Base-by-base conservation (phyloP, 2,329 filamentous ascomycete species). In the Penicillium janthinellum region DNA sequence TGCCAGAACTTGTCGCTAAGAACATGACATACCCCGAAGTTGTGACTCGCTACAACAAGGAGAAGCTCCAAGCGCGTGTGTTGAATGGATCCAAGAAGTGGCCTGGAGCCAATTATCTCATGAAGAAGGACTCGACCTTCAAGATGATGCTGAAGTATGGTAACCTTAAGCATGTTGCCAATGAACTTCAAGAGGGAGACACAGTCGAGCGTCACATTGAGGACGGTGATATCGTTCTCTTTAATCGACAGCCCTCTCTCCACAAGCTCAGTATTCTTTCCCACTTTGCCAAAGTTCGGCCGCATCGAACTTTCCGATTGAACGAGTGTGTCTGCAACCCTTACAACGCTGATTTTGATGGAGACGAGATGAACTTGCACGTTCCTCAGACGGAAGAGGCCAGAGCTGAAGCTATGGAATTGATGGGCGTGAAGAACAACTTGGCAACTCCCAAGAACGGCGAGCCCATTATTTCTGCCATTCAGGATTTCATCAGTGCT, bases 211-310 rank as follows among this genome's bases (percentile, higher is more conserved):
- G 95, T 34, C 95, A 99, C 79, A 84, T 99, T 1, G 92, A 96
- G 73, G 94, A 99, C 71, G 91, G 92, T 51, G 95, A 99, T 74
- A 90, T 98, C 67, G 94, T 98, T 1, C 86, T 99, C 0, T 99
- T 99, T 84, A 99, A 99, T 73, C 91, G 95, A 62, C 95, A 99
- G 72, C 95, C 95, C 0, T 99, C 95, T 1, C 85, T 99, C 8
- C 95, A 99, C 83, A 99, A 98, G 77, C 89, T 99, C 65, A 96
- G 92, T 87, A 99, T 99, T 76, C 92, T 99, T 79, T 94, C 91
- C 72, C 95, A 99, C 81, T 88, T 90, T 71, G 95, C 90, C 68
- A 97, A 97, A 76, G 87, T 99, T 51, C 87, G 95, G 52, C 95
- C 94, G 0, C 96, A 95, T 88, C 88, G 93, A 75, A 99, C 95